These are phyloP conservation scores for Eucalyptus tenuipes DNA, from an alignment of 345 rosid species.

Conservation along the genomic window DNA sequence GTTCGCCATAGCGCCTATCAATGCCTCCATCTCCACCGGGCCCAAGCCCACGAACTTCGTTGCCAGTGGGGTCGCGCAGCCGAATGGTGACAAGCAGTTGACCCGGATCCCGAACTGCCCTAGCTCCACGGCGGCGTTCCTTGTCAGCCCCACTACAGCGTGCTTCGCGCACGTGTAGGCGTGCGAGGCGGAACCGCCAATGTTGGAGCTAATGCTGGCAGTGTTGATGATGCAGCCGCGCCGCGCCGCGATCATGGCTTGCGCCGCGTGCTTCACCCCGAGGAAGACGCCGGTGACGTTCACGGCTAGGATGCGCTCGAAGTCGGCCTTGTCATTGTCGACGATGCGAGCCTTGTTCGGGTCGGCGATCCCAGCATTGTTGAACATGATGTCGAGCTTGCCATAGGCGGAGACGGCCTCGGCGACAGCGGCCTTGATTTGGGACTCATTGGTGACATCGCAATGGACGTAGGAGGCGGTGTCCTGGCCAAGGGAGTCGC, in stretches of 20 bases:
- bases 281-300: constrained; percentile 30
- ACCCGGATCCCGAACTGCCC: constrained; percentile 39
- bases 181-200: constrained; percentile 12
- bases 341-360: constrained; percentile 10
- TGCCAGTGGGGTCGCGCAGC: constrained; percentile 22
- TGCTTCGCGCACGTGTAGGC: constrained; percentile 32
- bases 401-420: constrained; percentile 10
- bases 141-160: constrained; percentile 33
- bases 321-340: constrained; percentile 17
- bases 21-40: constrained; percentile 8
- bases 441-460: constrained; percentile 19
- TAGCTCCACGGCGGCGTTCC: constrained; percentile 27
- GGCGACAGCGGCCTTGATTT: constrained; percentile 5
- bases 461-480: constrained; percentile 7
- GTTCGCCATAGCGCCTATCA: neutral
- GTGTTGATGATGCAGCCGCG: constrained; percentile 18
- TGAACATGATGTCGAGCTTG: constrained; percentile 29
- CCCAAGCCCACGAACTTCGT: constrained; percentile 4
- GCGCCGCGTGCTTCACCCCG: constrained; percentile 23
- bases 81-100: constrained; percentile 36
- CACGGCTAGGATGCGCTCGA: constrained; percentile 17
- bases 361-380: constrained; percentile 22
- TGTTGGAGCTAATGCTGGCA: constrained; percentile 8
- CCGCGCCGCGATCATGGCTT: constrained; percentile 17
- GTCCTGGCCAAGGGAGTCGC: constrained; percentile 1